Percentiles rank a stretch among this genome's conserved stretches.
phyloP scores from a whole-genome alignment of 176 grass and related monocot species.

The Triticum timopheevii region DNA sequence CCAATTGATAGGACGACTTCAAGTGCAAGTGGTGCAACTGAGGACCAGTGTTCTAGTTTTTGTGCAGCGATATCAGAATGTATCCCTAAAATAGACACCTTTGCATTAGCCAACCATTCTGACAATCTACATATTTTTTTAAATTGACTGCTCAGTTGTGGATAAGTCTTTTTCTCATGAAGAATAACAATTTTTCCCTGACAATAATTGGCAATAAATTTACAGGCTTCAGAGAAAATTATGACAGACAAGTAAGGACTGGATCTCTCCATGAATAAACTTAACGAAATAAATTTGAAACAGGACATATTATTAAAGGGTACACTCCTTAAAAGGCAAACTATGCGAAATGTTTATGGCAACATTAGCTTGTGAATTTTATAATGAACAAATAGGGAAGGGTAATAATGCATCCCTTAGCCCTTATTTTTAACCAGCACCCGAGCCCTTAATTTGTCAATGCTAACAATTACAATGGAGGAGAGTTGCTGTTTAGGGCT shows the following conservation, averaged over 20 bases:
- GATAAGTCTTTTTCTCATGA: neutral
- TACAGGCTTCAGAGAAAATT: constrained; percentile 6
- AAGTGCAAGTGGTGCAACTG: constrained; percentile 70
- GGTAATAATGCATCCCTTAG: constrained; percentile 17
- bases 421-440: neutral
- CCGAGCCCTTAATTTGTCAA: neutral
- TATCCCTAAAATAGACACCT: constrained; percentile 52
- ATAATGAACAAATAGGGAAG: neutral
- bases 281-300: constrained; percentile 5
- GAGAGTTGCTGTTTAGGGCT: constrained; percentile 11
- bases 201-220: neutral
- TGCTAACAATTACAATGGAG: neutral
- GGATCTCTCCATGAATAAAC: neutral
- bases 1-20: constrained; percentile 87
- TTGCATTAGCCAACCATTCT: constrained; percentile 22
- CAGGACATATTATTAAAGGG: neutral
- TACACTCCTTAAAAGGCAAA: neutral
- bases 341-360: neutral
- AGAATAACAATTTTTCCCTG: constrained; percentile 1
- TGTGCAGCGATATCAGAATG: constrained; percentile 85
- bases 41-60: constrained; percentile 86
- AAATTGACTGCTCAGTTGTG: neutral
- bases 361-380: neutral
- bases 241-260: neutral
- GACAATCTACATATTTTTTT: neutral